Evolutionary conservation across 257 asterid species (phyloP).

Genomic region (Nicotiana tabacum): DNA sequence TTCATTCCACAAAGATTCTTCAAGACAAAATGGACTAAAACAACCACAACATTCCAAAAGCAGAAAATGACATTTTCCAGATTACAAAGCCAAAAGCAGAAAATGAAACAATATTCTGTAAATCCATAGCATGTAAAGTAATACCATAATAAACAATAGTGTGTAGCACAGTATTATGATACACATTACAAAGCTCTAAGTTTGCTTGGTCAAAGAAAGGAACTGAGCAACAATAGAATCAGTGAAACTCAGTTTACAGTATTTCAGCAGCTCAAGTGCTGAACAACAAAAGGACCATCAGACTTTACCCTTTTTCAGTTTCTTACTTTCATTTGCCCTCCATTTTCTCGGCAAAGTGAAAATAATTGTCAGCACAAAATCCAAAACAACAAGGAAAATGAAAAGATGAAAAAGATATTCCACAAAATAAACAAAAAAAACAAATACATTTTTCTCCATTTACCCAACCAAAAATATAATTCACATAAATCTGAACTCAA

Average conservation of each 20-base stretch:
- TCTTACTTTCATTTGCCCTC: conserved; percentile 21
- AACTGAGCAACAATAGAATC: conserved; percentile 21
- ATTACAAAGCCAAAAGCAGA: conserved; percentile 21
- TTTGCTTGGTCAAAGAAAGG: conserved; percentile 6
- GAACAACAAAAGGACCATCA: conserved; percentile 19
- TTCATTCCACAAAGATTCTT: conserved; percentile 44
- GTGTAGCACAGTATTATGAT: not conserved
- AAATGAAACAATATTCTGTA: conserved; percentile 33
- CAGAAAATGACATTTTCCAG: conserved; percentile 37
- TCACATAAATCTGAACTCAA: not conserved
- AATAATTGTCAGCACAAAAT: conserved; percentile 4
- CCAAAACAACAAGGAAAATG: conserved; percentile 4
- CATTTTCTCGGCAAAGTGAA: conserved; percentile 4
- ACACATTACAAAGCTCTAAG: not conserved
- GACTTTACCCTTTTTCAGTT: conserved; percentile 16
- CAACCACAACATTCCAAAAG: conserved; percentile 65
- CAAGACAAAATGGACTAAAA: conserved; percentile 29
- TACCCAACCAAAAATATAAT: not conserved
- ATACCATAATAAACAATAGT: conserved; percentile 19
- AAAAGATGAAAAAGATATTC: not conserved
- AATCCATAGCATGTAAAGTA: conserved; percentile 39
- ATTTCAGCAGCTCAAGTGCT: conserved; percentile 15
- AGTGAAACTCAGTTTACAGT: conserved; percentile 25
- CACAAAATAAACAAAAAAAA: not conserved
- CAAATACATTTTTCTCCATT: not conserved